Evolutionary conservation across 176 grass and related monocot species (phyloP), one percentile per base, ranked within the genome.

Genomic region (Pharus latifolius): DNA sequence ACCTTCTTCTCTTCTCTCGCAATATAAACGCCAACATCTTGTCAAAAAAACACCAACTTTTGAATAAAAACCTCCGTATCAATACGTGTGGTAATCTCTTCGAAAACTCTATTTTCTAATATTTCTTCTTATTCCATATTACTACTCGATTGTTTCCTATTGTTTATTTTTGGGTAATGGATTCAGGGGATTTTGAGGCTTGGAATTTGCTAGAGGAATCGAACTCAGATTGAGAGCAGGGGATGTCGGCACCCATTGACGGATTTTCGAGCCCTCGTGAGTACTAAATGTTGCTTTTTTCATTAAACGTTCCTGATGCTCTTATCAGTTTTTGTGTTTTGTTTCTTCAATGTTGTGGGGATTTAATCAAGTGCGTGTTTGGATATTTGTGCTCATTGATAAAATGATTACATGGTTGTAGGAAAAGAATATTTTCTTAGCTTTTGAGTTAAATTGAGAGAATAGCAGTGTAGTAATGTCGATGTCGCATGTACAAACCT

Each of bases 221-320:
- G 22, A 8, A 34, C 16, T 40, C 43, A 9, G 44, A 20, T 61
- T 15, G 49, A 66, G 28, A 7, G 41, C 15, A 9, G 57, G 30
- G 26, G 53, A 96, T 96, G 91, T 88, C 87, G 30, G 81, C 53
- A 1, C 60, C 87, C 65, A 29, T 91, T 43, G 84, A 85, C 54
- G 45, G 69, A 11, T 49, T 54, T 38, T 60, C 65, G 15, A 57
- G 65, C 69, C 77, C 87, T 15, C 56, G 91, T 96, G 88, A 96
- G 91, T 84, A 56, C 67, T 30, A 22, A 27, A 15, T 67, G 32
- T 20, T 58, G 44, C 72, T 28, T 60, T 31, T 49, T 65, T 25
- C 9, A 31, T 84, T 2, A 32, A 44, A 10, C 60, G 65, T 63
- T 43, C 17, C 52, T 67, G 6, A 7, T 14, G 31, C 32, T 22